These are phyloP conservation scores for Pleurotus citrinopileatus DNA, from an alignment of 768 basidiomycete genomes.

Conservation along the genomic window DNA sequence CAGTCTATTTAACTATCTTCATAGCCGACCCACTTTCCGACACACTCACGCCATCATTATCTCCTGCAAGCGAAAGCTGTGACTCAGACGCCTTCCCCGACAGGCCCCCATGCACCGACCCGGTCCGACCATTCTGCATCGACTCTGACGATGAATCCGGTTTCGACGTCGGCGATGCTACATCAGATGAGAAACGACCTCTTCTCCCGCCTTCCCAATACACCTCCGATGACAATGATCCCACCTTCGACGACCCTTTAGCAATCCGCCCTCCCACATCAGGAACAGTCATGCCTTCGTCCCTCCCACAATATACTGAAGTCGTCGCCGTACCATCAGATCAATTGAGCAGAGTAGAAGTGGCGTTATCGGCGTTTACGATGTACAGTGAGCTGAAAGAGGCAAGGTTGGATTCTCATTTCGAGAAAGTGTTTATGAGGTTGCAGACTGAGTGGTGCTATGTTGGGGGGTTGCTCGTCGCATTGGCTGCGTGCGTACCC, in stretches of 20 bases:
- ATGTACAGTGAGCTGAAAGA: conserved; percentile 53
- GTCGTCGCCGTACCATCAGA: conserved; percentile 26
- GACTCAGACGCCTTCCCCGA: conserved; percentile 4
- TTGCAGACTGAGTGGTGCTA: conserved; percentile 65
- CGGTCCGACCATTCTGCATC: conserved; percentile 34
- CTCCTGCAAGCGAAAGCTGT: conserved; percentile 14
- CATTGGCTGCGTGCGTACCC: conserved; percentile 50
- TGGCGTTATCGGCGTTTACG: conserved; percentile 47
- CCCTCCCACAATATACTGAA: conserved; percentile 44
- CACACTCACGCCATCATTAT: conserved; percentile 15
- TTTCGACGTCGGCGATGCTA: conserved; percentile 20
- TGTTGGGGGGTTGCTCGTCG: conserved; percentile 59
- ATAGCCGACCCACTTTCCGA: conserved; percentile 15
- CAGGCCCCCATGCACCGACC: conserved; percentile 22
- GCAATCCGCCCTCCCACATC: conserved; percentile 13
- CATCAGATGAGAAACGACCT: conserved; percentile 19
- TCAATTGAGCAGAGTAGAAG: conserved; percentile 27
- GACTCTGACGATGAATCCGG: conserved; percentile 39
- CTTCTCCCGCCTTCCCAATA: conserved; percentile 16
- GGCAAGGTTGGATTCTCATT: conserved; percentile 45
- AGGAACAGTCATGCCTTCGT: conserved; percentile 28
- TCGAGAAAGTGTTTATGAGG: conserved; percentile 44
- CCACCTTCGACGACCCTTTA: conserved; percentile 18
- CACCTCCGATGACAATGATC: conserved; percentile 14
- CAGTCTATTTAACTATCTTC: too few relatives aligned